phyloP scores from a whole-genome alignment of 2,329 filamentous ascomycete species.

The Cladophialophora exuberans region DNA sequence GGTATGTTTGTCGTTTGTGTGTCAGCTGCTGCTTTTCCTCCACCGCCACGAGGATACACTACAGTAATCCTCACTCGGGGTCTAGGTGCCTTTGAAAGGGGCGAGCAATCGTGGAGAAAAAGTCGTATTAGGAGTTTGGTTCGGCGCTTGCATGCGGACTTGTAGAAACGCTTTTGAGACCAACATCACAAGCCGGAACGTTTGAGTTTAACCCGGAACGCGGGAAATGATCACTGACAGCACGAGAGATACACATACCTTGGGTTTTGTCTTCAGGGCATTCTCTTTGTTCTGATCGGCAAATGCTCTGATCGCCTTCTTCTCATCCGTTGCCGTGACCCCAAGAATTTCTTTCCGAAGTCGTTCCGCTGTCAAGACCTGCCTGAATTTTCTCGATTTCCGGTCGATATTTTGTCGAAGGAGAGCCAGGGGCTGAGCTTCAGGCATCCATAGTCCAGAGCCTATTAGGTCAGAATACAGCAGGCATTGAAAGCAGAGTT shows the following conservation, averaged over 20 bases:
- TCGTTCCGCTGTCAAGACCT: slow-evolving; percentile 62
- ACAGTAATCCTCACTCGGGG: too few relatives aligned
- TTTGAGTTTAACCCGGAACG: not conserved
- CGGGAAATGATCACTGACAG: not conserved
- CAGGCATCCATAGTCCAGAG: slow-evolving; percentile 81
- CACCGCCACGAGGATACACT: too few relatives aligned
- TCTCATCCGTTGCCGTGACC: slow-evolving; percentile 56
- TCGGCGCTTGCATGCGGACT: not conserved
- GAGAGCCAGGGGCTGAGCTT: slow-evolving; percentile 64
- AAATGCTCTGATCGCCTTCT: slow-evolving; percentile 71
- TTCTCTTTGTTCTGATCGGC: slow-evolving; percentile 69
- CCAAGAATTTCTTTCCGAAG: slow-evolving; percentile 70
- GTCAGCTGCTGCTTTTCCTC: too few relatives aligned
- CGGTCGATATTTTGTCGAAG: slow-evolving; percentile 77
- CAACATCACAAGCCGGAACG: not conserved
- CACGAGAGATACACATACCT: slow-evolving; percentile 58
- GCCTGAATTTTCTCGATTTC: slow-evolving; percentile 70
- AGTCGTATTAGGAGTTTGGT: too few relatives aligned
- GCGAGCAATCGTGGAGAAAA: too few relatives aligned
- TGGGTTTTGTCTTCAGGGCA: slow-evolving; percentile 83
- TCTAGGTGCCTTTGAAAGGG: too few relatives aligned
- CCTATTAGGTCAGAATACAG: slow-evolving; percentile 47
- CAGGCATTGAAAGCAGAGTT: slow-evolving; percentile 1
- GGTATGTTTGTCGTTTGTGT: too few relatives aligned
- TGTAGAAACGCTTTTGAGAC: slow-evolving; percentile 1